Base-by-base conservation (phyloP, 2,329 filamentous ascomycete genomes). In the Aspergillus neotritici region DNA sequence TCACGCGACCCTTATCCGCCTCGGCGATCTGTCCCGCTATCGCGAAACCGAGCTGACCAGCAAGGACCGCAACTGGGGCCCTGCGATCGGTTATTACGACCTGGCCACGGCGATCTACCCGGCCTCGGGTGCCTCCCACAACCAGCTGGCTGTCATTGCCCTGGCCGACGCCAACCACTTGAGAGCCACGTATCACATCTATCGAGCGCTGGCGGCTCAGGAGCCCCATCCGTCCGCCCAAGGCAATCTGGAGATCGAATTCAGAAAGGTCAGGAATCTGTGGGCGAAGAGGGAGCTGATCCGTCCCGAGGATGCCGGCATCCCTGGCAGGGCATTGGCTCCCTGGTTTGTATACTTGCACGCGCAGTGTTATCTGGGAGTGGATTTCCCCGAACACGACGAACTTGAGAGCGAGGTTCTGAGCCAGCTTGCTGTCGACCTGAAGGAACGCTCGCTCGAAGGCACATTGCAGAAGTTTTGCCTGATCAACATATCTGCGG, bases 11-110 rank as follows among this genome's bases (percentile, higher is more conserved):
- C 74, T 97, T 43, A 83, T 96, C 47, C 87, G 85, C 52, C 78
- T 97, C 8, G 93, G 93, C 29, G 93, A 98, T 63, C 75, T 98
- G 37, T 87, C 87, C 38, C 82, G 93, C 50, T 98, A 96, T 67
- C 83, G 90, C 47, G 80, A 81, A 54, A 76, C 75, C 41, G 86
- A 91, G 60, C 73, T 87, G 46, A 81, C 83, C 46, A 77, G 77
- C 47, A 89, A 86, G 63, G 78, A 81, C 50, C 82, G 82, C 41
- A 86, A 85, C 55, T 94, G 87, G 74, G 85, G 85, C 17, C 80
- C 80, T 11, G 88, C 91, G 11, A 75, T 90, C 57, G 83, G 84
- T 9, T 95, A 91, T 66, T 97, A 98, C 65, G 74, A 79, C 43
- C 73, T 97, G 47, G 93, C 93, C 15, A 80, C 83, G 51, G 80